Percentiles rank a stretch among this genome's conserved stretches.
Evolutionary conservation across 176 grass and related monocot species (phyloP).

Genomic region (Lolium perenne): DNA sequence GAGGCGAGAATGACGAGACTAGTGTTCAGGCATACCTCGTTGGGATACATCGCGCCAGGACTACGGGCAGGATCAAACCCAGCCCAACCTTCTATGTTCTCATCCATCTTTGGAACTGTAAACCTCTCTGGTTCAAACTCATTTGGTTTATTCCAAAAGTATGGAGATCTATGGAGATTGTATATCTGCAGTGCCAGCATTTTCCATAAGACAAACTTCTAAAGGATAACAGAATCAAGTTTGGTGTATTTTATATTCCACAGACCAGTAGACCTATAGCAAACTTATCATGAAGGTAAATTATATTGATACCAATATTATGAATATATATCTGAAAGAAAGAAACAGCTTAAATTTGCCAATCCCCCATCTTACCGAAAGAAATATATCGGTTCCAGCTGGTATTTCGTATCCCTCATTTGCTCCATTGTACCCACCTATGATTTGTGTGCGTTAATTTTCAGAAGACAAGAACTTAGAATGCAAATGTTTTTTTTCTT

Average conservation of each 20-base stretch:
- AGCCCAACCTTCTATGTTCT: slow-evolving; percentile 84
- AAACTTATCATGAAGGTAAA: not conserved
- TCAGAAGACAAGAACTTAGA: not conserved
- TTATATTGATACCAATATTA: not conserved
- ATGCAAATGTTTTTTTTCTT: not conserved
- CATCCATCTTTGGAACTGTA: slow-evolving; percentile 70
- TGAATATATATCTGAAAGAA: not conserved
- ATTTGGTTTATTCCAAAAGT: slow-evolving; percentile 84
- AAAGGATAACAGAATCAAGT: not conserved
- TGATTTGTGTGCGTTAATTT: not conserved
- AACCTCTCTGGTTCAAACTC: slow-evolving; percentile 95
- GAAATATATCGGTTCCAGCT: slow-evolving; percentile 88
- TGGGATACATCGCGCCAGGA: slow-evolving; percentile 89
- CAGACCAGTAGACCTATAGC: not conserved
- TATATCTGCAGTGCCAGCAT: slow-evolving; percentile 65
- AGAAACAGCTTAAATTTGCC: not conserved
- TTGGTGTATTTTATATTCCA: not conserved
- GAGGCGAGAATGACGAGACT: not conserved
- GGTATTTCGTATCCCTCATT: slow-evolving; percentile 96
- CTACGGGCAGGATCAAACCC: slow-evolving; percentile 84
- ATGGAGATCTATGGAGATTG: slow-evolving; percentile 92
- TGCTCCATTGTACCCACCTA: slow-evolving; percentile 85
- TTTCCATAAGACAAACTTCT: slow-evolving; percentile 1
- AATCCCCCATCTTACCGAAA: slow-evolving; percentile 70
- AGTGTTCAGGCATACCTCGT: slow-evolving; percentile 59